These are phyloP conservation scores for Ascochyta lentis DNA, from an alignment of 2,329 filamentous ascomycete genomes.

Conservation along the genomic window DNA sequence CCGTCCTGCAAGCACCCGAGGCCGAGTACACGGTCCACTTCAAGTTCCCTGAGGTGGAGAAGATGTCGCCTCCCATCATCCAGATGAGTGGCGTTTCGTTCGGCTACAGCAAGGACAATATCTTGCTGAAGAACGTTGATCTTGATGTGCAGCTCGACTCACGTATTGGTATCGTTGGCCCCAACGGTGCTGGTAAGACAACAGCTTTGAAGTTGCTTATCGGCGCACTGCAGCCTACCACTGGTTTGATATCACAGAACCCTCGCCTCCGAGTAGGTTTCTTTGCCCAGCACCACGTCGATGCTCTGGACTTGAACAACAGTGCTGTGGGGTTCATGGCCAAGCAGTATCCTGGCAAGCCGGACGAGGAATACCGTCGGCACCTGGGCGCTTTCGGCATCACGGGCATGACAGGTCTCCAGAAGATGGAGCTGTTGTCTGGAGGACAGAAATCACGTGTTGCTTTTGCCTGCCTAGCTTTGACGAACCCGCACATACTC, in stretches of 20 bases:
- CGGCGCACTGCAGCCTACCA: conserved; percentile 76
- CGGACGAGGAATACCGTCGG: conserved; percentile 95
- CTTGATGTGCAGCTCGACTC: conserved; percentile 97
- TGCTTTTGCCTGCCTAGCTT: conserved; percentile 92
- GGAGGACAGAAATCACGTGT: conserved; percentile 99
- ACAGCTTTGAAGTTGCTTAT: conserved; percentile 98
- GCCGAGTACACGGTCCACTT: conserved; percentile 96
- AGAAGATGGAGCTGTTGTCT: conserved; percentile 92
- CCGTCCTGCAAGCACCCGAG: conserved; percentile 86
- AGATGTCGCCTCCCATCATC: conserved; percentile 94
- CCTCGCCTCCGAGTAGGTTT: conserved; percentile 90
- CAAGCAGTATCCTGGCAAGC: conserved; percentile 85
- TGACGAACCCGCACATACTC: conserved; percentile 94
- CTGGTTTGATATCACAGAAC: conserved; percentile 86
- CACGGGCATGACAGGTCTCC: conserved; percentile 93
- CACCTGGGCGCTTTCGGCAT: conserved; percentile 86
- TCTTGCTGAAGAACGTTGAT: conserved; percentile 84
- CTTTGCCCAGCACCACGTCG: conserved; percentile 98
- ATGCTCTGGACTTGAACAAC: conserved; percentile 86
- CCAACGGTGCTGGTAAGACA: conserved; percentile 98
- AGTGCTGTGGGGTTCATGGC: conserved; percentile 97
- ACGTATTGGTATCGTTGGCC: conserved; percentile 97
- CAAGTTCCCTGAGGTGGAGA: conserved; percentile 96
- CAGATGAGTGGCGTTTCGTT: conserved; percentile 95
- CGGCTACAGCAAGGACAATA: conserved; percentile 81